Evolutionary conservation across 345 rosid genomes (phyloP).

Genomic region (Euclidium syriacum): DNA sequence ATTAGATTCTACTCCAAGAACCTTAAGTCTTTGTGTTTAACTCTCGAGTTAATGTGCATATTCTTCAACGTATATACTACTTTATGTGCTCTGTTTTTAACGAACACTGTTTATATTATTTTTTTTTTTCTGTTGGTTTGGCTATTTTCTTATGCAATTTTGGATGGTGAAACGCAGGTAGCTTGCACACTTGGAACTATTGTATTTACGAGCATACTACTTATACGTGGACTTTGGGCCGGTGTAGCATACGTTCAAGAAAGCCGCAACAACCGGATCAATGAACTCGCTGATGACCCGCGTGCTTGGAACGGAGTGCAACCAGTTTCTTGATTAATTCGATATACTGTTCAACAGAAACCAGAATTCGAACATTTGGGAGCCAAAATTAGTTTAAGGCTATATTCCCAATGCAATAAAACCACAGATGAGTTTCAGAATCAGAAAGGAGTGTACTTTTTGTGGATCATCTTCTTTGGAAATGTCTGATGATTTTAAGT

Average conservation of each 20-base stretch:
- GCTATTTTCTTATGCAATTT: not conserved
- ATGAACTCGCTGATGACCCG: conserved; percentile 29
- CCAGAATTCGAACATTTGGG: not conserved
- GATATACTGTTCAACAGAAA: not conserved
- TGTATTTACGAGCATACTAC: conserved; percentile 33
- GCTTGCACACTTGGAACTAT: conserved; percentile 32
- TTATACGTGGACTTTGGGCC: conserved; percentile 36
- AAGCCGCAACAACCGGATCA: conserved; percentile 30
- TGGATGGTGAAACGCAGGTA: conserved; percentile 14
- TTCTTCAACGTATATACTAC: not conserved
- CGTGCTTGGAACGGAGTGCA: conserved; percentile 32
- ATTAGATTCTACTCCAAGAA: not conserved
- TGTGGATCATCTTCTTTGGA: conserved; percentile 8
- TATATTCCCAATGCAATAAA: conserved; percentile 15
- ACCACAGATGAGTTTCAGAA: conserved; percentile 19
- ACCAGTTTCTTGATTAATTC: conserved; percentile 21
- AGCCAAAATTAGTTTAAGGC: conserved; percentile 7
- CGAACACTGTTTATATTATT: not conserved
- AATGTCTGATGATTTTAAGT: conserved; percentile 15
- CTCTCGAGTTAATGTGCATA: not conserved
- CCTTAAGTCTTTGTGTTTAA: not conserved
- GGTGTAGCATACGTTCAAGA: conserved; percentile 36
- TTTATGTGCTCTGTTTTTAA: not conserved
- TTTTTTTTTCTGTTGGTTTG: not conserved
- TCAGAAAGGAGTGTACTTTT: conserved; percentile 15